Conservation (phyloP, 495 filamentous ascomycete species). For the Thozetella sp. region DNA sequence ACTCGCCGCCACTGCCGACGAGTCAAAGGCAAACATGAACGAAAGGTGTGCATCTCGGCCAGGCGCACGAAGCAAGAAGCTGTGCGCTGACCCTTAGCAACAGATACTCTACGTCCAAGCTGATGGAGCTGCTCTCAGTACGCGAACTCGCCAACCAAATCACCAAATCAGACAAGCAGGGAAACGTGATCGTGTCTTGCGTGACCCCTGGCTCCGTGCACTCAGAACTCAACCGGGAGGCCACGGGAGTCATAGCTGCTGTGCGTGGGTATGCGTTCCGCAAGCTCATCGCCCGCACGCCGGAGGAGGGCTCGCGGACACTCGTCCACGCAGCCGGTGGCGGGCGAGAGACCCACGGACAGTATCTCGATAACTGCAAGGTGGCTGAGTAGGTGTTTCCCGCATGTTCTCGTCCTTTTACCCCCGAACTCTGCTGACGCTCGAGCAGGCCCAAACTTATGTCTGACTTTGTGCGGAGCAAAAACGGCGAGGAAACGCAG, state of each 20-base stretch:
- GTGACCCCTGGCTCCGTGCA: conserved; percentile 31
- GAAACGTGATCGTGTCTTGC: conserved; percentile 24
- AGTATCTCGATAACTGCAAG: conserved; percentile 31
- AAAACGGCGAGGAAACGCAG: conserved; percentile 21
- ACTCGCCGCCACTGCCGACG: conserved; percentile 21
- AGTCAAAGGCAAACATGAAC: conserved; percentile 21
- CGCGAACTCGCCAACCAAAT: conserved; percentile 29
- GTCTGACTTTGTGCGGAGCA: conserved; percentile 14
- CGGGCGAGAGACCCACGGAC: conserved; percentile 20
- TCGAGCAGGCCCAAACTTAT: conserved; percentile 5
- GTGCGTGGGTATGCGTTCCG: not conserved
- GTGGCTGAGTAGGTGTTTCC: conserved; percentile 13
- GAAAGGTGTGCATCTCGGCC: conserved; percentile 22
- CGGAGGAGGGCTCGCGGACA: conserved; percentile 13
- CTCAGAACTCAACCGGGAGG: conserved; percentile 27
- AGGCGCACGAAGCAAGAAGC: not conserved
- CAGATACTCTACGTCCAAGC: conserved; percentile 35
- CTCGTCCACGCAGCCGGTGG: conserved; percentile 13
- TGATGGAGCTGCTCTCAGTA: conserved; percentile 28
- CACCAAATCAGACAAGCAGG: conserved; percentile 19
- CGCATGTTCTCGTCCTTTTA: not conserved
- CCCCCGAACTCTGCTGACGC: not conserved
- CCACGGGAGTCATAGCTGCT: not conserved
- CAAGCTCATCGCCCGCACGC: not conserved
- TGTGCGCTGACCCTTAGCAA: not conserved